Evolutionary conservation across 768 basidiomycete genomes (phyloP), one percentile per base, ranked within the genome.

Genomic region (Nidularia sp.): DNA sequence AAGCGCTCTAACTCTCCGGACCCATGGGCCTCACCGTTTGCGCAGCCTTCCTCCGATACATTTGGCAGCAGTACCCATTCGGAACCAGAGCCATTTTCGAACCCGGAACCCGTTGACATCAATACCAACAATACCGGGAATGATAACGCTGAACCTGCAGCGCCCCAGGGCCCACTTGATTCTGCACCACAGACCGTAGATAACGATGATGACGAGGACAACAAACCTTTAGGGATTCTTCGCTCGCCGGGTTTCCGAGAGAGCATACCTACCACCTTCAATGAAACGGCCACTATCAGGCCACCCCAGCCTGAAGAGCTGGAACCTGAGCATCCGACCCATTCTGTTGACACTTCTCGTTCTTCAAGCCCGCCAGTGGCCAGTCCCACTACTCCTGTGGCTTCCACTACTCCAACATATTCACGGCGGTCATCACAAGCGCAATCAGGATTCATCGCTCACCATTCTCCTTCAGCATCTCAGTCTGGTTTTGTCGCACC

Each of bases 21-120:
- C 65, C 88, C 88, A 57, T 91, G 88, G 88, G 72, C 85, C 3
- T 79, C 77, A 53, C 84, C 81, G 36, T 83, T 76, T 55, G 73
- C 61, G 56, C 55, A 45, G 9, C 18, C 66, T 43, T 35, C 69
- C 57, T 56, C 63, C 34, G 67, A 70, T 48, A 61, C 60, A 6
- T 69, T 68, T 55, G 66, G 61, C 5, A 58, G 35, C n/a, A 51
- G 44, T 31, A 50, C 63, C 3, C 36, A 39, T 45, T 49, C 57
- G 41, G 57, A 61, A 10, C 12, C 57, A 31, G 65, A 62, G 47
- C 49, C 52, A 32, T 64, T 68, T 48, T 58, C 55, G 48, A 56
- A 62, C n/a, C 25, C 45, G 35, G 53, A 55, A 36, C 1, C 47
- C 3, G 33, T 49, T 31, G 35, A 4, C 12, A 33, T 45, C 2